A percentile compares a stretch with the other conserved stretches of the same genome.
These are phyloP conservation scores for Pseudocercospora pini-densiflorae DNA, from an alignment of 2,329 filamentous ascomycete species.

Conservation along the genomic window DNA sequence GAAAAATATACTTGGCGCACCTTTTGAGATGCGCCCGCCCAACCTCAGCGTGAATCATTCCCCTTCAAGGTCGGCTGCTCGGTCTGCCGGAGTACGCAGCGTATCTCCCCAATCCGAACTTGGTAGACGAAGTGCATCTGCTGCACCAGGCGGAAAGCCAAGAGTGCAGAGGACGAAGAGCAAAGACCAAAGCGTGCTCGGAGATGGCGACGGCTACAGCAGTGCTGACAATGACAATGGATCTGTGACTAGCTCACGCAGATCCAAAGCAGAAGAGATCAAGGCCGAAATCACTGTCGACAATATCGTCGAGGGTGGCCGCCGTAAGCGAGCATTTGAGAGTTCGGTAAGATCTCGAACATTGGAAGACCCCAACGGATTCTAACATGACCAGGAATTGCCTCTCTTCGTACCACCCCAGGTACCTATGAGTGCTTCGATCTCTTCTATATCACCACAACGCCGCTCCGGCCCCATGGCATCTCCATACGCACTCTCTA, in stretches of 20 bases:
- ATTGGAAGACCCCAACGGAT: slow-evolving; percentile 1
- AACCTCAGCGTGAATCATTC: slow-evolving; percentile 64
- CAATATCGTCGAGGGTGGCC: slow-evolving; percentile 96
- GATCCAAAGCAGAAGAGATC: slow-evolving; percentile 79
- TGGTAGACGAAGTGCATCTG: slow-evolving; percentile 78
- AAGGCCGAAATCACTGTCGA: slow-evolving; percentile 98
- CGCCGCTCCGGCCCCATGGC: slow-evolving; percentile 74
- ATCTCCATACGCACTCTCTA: slow-evolving; percentile 75
- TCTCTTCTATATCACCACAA: slow-evolving; percentile 92
- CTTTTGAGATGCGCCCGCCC: slow-evolving; percentile 66
- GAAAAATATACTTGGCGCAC: slow-evolving; percentile 64
- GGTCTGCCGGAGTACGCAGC: slow-evolving; percentile 76
- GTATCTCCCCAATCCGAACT: slow-evolving; percentile 71
- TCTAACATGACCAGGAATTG: slow-evolving; percentile 70
- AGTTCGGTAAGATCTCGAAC: slow-evolving; percentile 78
- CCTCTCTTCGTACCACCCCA: slow-evolving; percentile 93
- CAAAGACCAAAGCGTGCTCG: slow-evolving; percentile 57
- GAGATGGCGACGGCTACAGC: slow-evolving; percentile 78
- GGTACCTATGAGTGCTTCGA: slow-evolving; percentile 92
- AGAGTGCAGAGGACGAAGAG: slow-evolving; percentile 59
- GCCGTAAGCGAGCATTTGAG: slow-evolving; percentile 90
- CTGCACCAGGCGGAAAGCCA: slow-evolving; percentile 60
- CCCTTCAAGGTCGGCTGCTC: slow-evolving; percentile 70
- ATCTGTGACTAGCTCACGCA: slow-evolving; percentile 72
- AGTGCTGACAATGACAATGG: slow-evolving; percentile 82